phyloP scores from a whole-genome alignment of 2,329 filamentous ascomycete species.

The Colletotrichum sp. region DNA sequence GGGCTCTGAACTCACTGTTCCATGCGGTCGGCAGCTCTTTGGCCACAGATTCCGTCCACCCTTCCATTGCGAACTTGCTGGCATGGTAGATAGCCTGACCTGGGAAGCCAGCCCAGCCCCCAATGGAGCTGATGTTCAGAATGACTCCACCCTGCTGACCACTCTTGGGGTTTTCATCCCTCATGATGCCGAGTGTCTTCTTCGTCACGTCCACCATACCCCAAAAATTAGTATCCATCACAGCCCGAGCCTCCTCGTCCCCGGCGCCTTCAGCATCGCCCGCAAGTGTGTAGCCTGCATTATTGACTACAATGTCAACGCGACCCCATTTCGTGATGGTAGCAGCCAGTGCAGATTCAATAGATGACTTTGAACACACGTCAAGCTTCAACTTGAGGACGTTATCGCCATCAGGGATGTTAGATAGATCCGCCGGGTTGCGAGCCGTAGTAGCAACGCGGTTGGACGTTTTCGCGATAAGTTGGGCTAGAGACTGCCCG shows the following conservation, averaged over 20 bases:
- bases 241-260: not conserved
- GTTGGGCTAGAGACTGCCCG: not conserved
- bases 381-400: not conserved
- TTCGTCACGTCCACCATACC: not conserved
- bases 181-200: slow-evolving; percentile 40
- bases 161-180: slow-evolving; percentile 33
- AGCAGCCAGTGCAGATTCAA: not conserved
- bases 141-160: slow-evolving; percentile 53
- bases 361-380: not conserved
- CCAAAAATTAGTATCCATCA: not conserved
- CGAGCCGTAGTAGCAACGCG: accelerated
- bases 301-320: not conserved
- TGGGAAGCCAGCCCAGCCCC: slow-evolving; percentile 41
- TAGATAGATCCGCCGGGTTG: not conserved
- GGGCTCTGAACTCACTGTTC: slow-evolving; percentile 36
- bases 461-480: not conserved
- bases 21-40: slow-evolving; percentile 48
- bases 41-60: slow-evolving; percentile 49
- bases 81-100: slow-evolving; percentile 43
- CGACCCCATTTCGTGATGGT: not conserved
- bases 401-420: not conserved
- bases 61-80: slow-evolving; percentile 50
- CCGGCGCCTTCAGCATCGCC: not conserved
- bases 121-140: slow-evolving; percentile 60
- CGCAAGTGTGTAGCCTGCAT: not conserved